phyloP scores from a whole-genome alignment of 2,329 filamentous ascomycete species.

The Macrophomina tecta region DNA sequence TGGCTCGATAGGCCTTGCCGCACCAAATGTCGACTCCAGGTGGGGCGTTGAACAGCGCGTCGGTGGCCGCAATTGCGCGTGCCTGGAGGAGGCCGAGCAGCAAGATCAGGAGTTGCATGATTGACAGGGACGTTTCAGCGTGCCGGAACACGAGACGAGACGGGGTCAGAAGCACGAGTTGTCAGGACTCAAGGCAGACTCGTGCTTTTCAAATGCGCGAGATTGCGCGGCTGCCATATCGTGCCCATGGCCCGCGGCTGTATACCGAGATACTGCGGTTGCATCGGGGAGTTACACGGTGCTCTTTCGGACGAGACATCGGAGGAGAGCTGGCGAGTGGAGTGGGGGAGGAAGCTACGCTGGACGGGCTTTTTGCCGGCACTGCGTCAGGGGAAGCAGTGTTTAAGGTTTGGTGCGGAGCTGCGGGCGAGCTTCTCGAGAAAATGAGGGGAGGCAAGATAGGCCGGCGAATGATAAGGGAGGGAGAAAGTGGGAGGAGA shows the following conservation, averaged over 20 bases:
- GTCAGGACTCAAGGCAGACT: background rate
- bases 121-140: background rate
- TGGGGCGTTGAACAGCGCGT: constrained; percentile 43
- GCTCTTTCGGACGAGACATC: background rate
- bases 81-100: background rate
- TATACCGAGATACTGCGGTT: background rate
- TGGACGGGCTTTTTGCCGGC: background rate
- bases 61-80: background rate
- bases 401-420: too few species aligned
- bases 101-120: background rate
- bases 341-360: background rate
- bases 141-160: background rate
- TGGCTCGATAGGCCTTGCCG: constrained; percentile 54
- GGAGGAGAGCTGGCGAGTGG: background rate
- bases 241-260: background rate
- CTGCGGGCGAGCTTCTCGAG: too few species aligned
- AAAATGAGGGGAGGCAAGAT: too few species aligned
- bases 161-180: background rate
- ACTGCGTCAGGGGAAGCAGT: too few species aligned
- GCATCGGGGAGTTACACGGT: background rate
- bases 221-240: background rate
- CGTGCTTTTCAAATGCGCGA: background rate
- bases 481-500: too few species aligned
- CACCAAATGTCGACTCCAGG: constrained; percentile 56
- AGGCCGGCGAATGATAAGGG: too few species aligned